Conservation (phyloP, 2,329 filamentous ascomycete species). For the Fusarium cicatricum region DNA sequence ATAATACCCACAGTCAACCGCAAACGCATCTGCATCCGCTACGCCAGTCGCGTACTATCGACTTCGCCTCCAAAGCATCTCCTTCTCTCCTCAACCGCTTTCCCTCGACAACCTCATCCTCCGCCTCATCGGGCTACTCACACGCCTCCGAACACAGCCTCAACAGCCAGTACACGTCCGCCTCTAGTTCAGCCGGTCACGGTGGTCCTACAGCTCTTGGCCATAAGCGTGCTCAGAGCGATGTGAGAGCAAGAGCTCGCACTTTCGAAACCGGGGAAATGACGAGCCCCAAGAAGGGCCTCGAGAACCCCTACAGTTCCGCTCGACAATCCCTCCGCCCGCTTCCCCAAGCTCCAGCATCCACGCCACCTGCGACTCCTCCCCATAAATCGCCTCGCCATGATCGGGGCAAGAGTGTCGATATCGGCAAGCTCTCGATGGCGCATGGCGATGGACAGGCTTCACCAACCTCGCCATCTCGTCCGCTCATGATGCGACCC, state of each 20-base stretch:
- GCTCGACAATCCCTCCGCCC: slow-evolving; percentile 81
- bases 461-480: slow-evolving; percentile 54
- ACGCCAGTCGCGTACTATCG: slow-evolving; percentile 63
- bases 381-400: slow-evolving; percentile 50
- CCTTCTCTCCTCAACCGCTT: slow-evolving; percentile 62
- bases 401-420: slow-evolving; percentile 71
- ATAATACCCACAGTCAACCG: slow-evolving; percentile 23
- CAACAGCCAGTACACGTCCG: slow-evolving; percentile 70
- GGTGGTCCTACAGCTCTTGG: slow-evolving; percentile 50
- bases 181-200: slow-evolving; percentile 65
- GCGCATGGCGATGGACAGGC: slow-evolving; percentile 53
- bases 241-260: slow-evolving; percentile 66
- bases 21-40: slow-evolving; percentile 46
- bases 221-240: slow-evolving; percentile 80
- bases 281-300: slow-evolving; percentile 53
- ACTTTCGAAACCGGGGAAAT: slow-evolving; percentile 56
- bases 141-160: slow-evolving; percentile 66
- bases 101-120: slow-evolving; percentile 74
- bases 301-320: slow-evolving; percentile 74
- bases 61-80: slow-evolving; percentile 51
- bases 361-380: slow-evolving; percentile 51
- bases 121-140: slow-evolving; percentile 75
- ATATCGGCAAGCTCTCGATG: slow-evolving; percentile 64
- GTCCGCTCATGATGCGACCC: slow-evolving; percentile 57
- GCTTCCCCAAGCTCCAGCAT: slow-evolving; percentile 70